A percentile compares a stretch with the other conserved stretches of the same genome.
Evolutionary conservation across 805 yeast genomes (phyloP).

Genomic region (Cyberlindnera amylophila): DNA sequence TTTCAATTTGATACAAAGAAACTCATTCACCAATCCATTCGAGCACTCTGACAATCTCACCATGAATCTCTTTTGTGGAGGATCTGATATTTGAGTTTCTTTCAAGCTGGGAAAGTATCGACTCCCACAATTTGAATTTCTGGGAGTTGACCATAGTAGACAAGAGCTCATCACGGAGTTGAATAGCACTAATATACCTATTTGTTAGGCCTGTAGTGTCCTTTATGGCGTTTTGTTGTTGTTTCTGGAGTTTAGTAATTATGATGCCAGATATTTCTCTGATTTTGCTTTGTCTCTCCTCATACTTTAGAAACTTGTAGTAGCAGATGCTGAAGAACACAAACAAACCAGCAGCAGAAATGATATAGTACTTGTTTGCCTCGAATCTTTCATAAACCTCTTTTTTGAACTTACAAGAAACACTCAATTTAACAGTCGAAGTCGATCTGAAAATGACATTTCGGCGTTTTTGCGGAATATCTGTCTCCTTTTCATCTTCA

Average conservation of each 20-base stretch:
- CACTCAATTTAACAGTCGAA: slow-evolving; percentile 59
- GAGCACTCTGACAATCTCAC: slow-evolving; percentile 86
- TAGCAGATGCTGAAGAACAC: slow-evolving; percentile 22
- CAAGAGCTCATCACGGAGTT: slow-evolving; percentile 63
- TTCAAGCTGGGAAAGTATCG: slow-evolving; percentile 54
- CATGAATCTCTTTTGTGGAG: slow-evolving; percentile 67
- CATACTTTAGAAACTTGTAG: slow-evolving; percentile 35
- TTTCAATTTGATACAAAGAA: too few species aligned
- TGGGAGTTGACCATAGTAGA: slow-evolving; percentile 27
- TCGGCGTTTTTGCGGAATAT: slow-evolving; percentile 30
- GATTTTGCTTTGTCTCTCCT: slow-evolving; percentile 38
- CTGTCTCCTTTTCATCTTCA: slow-evolving; percentile 37
- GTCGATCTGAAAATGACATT: slow-evolving; percentile 61
- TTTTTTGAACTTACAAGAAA: slow-evolving; percentile 53
- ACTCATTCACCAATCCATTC: slow-evolving; percentile 62
- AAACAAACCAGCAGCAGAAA: slow-evolving; percentile 11
- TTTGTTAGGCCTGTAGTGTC: slow-evolving; percentile 35
- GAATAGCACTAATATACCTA: slow-evolving; percentile 62
- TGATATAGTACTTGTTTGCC: slow-evolving; percentile 22
- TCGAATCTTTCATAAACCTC: slow-evolving; percentile 40
- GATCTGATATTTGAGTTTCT: slow-evolving; percentile 60
- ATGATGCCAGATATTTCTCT: slow-evolving; percentile 46
- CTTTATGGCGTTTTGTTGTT: slow-evolving; percentile 32
- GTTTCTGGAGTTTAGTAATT: slow-evolving; percentile 46
- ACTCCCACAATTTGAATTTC: slow-evolving; percentile 54